Conservation (phyloP, 345 rosid species). For the Tarenaya hassleriana region DNA sequence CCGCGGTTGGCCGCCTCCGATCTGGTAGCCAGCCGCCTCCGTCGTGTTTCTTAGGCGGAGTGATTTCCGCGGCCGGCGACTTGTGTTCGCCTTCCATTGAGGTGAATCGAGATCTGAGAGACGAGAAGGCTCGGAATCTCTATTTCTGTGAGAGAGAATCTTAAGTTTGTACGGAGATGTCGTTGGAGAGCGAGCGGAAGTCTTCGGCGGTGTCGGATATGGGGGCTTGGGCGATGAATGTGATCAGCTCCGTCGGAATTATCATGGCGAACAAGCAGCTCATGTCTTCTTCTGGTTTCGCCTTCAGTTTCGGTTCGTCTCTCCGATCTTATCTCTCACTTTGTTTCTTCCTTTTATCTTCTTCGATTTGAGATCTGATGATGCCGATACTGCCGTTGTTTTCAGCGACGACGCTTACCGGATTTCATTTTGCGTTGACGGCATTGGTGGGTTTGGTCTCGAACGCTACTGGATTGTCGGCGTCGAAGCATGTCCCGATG, state of each 20-base stretch:
- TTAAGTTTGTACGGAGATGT: constrained; percentile 19
- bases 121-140: constrained; percentile 1
- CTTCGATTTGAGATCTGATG: constrained; percentile 23
- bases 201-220: constrained; percentile 63
- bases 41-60: too few species aligned
- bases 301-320: constrained; percentile 67
- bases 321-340: constrained; percentile 19
- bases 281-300: constrained; percentile 70
- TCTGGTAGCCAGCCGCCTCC: too few species aligned
- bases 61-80: too few species aligned
- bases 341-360: constrained; percentile 3
- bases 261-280: constrained; percentile 96
- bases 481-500: constrained; percentile 68
- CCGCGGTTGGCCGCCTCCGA: too few species aligned
- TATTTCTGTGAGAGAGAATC: neutral
- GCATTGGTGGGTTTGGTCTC: constrained; percentile 81
- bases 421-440: constrained; percentile 82
- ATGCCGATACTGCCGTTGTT: neutral
- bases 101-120: too few species aligned
- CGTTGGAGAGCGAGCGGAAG: constrained; percentile 28
- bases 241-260: constrained; percentile 83
- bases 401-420: constrained; percentile 80
- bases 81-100: too few species aligned
- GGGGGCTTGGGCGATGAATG: constrained; percentile 98
- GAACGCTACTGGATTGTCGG: constrained; percentile 72